Evolutionary conservation across 441 rosid genomes (phyloP), one percentile per base, ranked within the genome.

Genomic region (Manihot esculenta): DNA sequence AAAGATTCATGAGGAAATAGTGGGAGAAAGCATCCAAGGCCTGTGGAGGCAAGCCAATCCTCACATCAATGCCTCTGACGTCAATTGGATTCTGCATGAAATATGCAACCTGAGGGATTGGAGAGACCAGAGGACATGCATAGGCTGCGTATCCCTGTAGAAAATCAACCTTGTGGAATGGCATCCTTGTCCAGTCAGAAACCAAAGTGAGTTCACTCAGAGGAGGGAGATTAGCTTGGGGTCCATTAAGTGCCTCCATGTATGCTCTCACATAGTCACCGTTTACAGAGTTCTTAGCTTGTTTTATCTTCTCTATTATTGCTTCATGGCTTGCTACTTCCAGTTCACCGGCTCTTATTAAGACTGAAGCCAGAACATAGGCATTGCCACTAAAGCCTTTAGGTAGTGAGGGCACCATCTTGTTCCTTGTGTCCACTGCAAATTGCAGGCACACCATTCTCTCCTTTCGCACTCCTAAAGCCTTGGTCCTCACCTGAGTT

Each of bases 171-270:
- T 72, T 81, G 81, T 88, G 87, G 74, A 88, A 87, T 12, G 92
- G 85, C 82, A 86, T 87, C 72, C 87, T 81, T 41, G 96, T 84
- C 94, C 90, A 86, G 74, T 88, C 94, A 8, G 92, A 88, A 66
- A 86, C 86, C n/a, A 81, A 48, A n/a, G 88, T 86, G 24, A 84
- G 81, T 66, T 86, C 92, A 74, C 77, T 79, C 54, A 85, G 30
- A 14, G 86, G 84, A 72, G 88, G 96, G 73, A 84, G 92, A 66
- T 71, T 51, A 5, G 75, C 84, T 20, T 72, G 74, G 1, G 83
- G 74, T 10, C 82, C 83, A 11, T 87, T 80, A 2, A 88, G 83
- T 44, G 92, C 88, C 35, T 78, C 78, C 67, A 81, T 84, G 33
- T 90, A 88, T 27, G 91, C 81, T 23, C 75, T 73, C 65, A 87